phyloP scores from a whole-genome alignment of 83 land plant species.

The Thuja plicata region DNA sequence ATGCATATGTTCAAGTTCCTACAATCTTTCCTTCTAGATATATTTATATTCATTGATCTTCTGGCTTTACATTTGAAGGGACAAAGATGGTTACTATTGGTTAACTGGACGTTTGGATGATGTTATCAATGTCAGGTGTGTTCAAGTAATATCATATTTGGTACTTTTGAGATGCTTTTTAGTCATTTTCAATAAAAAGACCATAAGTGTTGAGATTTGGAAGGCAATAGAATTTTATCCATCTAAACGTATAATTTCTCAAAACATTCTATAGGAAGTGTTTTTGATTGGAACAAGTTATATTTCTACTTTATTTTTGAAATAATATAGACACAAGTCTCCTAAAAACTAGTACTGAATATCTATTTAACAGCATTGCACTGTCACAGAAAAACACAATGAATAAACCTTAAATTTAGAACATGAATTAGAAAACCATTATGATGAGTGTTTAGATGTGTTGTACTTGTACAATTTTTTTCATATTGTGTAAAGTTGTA shows the following conservation, averaged over 20 bases:
- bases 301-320: no score
- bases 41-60: background rate
- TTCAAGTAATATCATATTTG: background rate
- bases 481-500: no score
- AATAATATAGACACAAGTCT: no score
- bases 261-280: background rate
- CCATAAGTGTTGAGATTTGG: background rate
- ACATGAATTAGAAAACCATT: no score
- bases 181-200: background rate
- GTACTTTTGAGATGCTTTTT: background rate
- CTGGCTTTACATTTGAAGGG: conserved; percentile 41
- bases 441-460: no score
- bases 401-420: no score
- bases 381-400: no score
- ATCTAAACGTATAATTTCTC: background rate
- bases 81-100: conserved; percentile 97
- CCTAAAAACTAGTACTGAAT: no score
- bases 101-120: conserved; percentile 98
- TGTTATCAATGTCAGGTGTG: conserved; percentile 96
- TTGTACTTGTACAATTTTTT: no score
- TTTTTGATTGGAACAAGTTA: background rate
- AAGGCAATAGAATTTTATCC: background rate
- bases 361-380: no score
- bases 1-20: background rate
- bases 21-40: conserved; percentile 3